Evolutionary conservation across 257 asterid species (phyloP).

Genomic region (Solanum acaule): DNA sequence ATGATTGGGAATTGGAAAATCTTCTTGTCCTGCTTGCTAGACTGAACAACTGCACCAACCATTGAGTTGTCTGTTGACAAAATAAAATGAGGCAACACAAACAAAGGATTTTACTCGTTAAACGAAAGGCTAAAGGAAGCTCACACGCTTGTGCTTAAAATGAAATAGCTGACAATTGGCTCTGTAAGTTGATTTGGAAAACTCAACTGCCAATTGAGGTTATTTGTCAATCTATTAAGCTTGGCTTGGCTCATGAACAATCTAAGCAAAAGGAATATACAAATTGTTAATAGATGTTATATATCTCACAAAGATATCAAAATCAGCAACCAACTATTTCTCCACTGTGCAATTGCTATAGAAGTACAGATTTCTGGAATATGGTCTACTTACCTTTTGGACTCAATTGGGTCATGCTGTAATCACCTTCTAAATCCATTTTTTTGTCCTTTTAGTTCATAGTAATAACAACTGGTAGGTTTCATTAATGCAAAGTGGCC

Average conservation of each 20-base stretch:
- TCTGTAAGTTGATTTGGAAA: background rate
- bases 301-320: background rate
- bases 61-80: background rate
- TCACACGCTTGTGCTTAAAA: background rate
- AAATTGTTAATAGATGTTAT: background rate
- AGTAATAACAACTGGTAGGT: background rate
- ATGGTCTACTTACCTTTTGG: background rate
- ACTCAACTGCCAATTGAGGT: background rate
- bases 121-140: background rate
- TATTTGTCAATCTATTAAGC: background rate
- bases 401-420: background rate
- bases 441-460: background rate
- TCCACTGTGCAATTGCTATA: background rate
- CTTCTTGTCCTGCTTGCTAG: background rate
- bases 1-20: background rate
- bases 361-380: background rate
- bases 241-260: background rate
- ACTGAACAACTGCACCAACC: background rate
- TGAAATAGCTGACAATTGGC: background rate
- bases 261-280: background rate
- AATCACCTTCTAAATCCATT: background rate
- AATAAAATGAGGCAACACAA: background rate
- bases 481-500: background rate
- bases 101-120: background rate
- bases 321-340: background rate